These are phyloP conservation scores for Fusarium sororula DNA, from an alignment of 2,329 filamentous ascomycete species.

Conservation along the genomic window DNA sequence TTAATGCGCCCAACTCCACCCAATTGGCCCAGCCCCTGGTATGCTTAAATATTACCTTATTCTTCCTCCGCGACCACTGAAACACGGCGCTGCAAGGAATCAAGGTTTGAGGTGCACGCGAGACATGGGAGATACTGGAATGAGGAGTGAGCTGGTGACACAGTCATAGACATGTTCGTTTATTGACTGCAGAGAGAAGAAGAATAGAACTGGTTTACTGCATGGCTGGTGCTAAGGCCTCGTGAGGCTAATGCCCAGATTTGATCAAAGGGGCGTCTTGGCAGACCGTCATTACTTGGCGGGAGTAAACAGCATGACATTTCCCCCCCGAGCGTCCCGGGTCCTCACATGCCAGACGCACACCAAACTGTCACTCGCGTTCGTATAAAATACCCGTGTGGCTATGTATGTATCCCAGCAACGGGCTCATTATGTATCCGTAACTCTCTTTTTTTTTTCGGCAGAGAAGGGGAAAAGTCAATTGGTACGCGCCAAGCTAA, in stretches of 20 bases:
- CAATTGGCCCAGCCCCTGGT: conserved; percentile 30
- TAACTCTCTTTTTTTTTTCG: not conserved
- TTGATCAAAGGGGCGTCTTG: conserved; percentile 32
- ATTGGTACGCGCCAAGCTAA: conserved; percentile 1
- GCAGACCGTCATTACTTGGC: conserved; percentile 27
- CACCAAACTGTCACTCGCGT: not conserved
- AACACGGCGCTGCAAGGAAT: conserved; percentile 20
- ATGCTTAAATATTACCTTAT: conserved; percentile 45
- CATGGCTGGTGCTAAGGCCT: not conserved
- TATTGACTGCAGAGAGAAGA: not conserved
- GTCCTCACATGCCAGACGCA: not conserved
- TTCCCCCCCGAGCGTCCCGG: conserved; percentile 8
- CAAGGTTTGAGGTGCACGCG: not conserved
- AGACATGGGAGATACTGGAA: not conserved
- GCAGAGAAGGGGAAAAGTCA: not conserved
- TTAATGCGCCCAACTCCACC: conserved; percentile 36
- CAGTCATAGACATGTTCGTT: not conserved
- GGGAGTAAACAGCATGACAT: conserved; percentile 2
- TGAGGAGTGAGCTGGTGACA: not conserved
- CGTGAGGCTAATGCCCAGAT: conserved; percentile 18
- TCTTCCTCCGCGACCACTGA: conserved; percentile 25
- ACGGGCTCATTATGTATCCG: not conserved
- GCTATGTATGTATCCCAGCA: conserved; percentile 1
- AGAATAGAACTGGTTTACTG: conserved; percentile 3
- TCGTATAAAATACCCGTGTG: not conserved